A percentile compares a stretch with the other conserved stretches of the same genome.
Evolutionary conservation across 352 stramenopile genomes (phyloP).

Genomic region (Phytophthora cryptogea): DNA sequence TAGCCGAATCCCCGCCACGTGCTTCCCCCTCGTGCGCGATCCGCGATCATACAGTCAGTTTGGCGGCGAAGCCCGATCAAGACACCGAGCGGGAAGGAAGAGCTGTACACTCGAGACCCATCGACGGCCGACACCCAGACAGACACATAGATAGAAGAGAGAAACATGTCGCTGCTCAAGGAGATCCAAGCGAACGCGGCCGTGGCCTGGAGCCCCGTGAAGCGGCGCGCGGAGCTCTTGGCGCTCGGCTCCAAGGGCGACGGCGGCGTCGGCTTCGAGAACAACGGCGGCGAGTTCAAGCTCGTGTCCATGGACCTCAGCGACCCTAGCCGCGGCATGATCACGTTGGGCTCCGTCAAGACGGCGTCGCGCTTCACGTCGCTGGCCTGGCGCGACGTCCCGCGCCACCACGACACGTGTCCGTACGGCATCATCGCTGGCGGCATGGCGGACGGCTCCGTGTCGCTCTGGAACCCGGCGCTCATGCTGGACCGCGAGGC

Average conservation of each 20-base stretch:
- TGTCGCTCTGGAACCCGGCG: conserved; percentile 97
- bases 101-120: too few species aligned
- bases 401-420: conserved; percentile 73
- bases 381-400: conserved; percentile 92
- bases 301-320: conserved; percentile 94
- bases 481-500: conserved; percentile 77
- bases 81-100: not conserved
- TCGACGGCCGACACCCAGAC: not conserved
- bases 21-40: conserved; percentile 14
- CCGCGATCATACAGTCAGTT: conserved; percentile 33
- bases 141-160: conserved; percentile 2
- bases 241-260: conserved; percentile 94
- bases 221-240: conserved; percentile 74
- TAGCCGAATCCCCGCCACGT: conserved; percentile 1
- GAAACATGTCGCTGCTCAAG: conserved; percentile 88
- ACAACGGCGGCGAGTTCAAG: conserved; percentile 97
- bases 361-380: conserved; percentile 93
- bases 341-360: conserved; percentile 88
- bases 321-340: conserved; percentile 65
- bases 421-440: conserved; percentile 94
- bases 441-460: conserved; percentile 96
- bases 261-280: conserved; percentile 95
- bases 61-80: conserved; percentile 18
- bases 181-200: conserved; percentile 90
- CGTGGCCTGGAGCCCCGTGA: conserved; percentile 88